Evolutionary conservation across 2,329 filamentous ascomycete species (phyloP).

Genomic region (Dactylellina parvicollis): DNA sequence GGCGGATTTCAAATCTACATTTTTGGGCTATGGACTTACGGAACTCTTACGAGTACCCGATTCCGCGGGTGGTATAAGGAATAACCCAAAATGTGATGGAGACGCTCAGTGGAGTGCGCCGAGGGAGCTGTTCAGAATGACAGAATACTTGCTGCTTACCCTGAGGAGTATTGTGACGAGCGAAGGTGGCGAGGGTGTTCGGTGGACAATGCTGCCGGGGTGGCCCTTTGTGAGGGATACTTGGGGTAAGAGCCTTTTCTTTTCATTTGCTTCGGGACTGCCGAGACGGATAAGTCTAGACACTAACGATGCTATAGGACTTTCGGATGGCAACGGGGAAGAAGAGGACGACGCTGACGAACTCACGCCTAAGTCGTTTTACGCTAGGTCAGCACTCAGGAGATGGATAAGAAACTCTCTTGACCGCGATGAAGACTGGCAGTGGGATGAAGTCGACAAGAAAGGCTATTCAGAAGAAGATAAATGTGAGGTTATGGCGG

Average conservation of each 20-base stretch:
- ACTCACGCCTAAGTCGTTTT: conserved; percentile 10
- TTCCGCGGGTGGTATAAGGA: conserved; percentile 76
- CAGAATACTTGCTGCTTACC: conserved; percentile 76
- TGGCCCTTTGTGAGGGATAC: conserved; percentile 71
- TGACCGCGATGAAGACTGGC: conserved; percentile 51
- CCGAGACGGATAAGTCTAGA: conserved; percentile 61
- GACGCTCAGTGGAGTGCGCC: conserved; percentile 76
- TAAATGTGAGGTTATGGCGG: conserved; percentile 76
- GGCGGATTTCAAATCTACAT: conserved; percentile 81
- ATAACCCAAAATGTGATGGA: conserved; percentile 65
- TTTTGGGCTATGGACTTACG: conserved; percentile 84
- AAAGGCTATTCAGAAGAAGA: conserved; percentile 70
- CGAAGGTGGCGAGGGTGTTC: conserved; percentile 60
- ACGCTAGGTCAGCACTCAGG: conserved; percentile 44
- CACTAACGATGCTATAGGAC: conserved; percentile 63
- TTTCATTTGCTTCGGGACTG: conserved; percentile 59
- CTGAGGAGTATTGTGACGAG: conserved; percentile 70
- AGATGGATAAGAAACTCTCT: conserved; percentile 50
- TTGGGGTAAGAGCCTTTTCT: conserved; percentile 62
- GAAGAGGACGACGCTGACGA: conserved; percentile 48
- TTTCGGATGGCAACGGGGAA: conserved; percentile 10
- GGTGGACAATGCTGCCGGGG: conserved; percentile 68
- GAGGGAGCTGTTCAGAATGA: conserved; percentile 87
- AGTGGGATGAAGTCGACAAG: conserved; percentile 67
- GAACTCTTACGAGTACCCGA: conserved; percentile 87